phyloP scores from a whole-genome alignment of 2,329 filamentous ascomycete genomes.

The Alternaria solani region DNA sequence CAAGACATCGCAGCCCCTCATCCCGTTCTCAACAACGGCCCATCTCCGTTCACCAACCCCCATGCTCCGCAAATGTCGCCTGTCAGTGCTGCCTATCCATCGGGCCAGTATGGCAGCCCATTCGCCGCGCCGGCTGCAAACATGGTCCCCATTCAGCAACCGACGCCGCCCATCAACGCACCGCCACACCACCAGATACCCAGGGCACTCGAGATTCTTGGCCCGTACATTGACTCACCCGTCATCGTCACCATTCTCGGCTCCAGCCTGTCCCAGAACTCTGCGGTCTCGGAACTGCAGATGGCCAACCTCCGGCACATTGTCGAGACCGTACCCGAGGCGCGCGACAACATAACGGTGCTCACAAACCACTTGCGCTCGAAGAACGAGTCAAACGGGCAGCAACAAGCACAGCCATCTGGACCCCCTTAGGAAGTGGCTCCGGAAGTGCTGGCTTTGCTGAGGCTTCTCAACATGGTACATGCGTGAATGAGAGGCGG shows the following conservation, averaged over 20 bases:
- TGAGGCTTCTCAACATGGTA: not conserved
- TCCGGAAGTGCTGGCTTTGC: not conserved
- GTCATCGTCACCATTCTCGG: conserved; percentile 52
- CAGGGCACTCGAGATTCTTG: conserved; percentile 53
- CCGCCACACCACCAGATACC: conserved; percentile 46
- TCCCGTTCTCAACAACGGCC: conserved; percentile 33
- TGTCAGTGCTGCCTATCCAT: conserved; percentile 36
- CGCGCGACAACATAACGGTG: conserved; percentile 64
- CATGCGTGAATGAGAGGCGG: not conserved
- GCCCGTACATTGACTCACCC: conserved; percentile 52
- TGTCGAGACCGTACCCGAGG: conserved; percentile 69
- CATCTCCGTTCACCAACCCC: conserved; percentile 42
- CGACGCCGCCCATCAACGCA: conserved; percentile 16
- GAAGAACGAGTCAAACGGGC: conserved; percentile 17
- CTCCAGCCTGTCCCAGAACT: conserved; percentile 36
- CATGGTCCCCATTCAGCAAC: conserved; percentile 17
- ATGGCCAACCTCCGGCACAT: conserved; percentile 77
- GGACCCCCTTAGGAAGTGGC: conserved; percentile 5
- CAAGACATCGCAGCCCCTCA: conserved; percentile 24
- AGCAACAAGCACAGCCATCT: conserved; percentile 12
- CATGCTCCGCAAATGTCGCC: conserved; percentile 48
- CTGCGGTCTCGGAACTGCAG: conserved; percentile 60
- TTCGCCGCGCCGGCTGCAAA: conserved; percentile 26
- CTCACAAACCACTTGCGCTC: conserved; percentile 32
- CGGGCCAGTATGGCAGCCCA: conserved; percentile 32